A percentile compares a stretch with the other conserved stretches of the same genome.
Evolutionary conservation across 768 basidiomycete species (phyloP).

Genomic region (Suillus bovinus): DNA sequence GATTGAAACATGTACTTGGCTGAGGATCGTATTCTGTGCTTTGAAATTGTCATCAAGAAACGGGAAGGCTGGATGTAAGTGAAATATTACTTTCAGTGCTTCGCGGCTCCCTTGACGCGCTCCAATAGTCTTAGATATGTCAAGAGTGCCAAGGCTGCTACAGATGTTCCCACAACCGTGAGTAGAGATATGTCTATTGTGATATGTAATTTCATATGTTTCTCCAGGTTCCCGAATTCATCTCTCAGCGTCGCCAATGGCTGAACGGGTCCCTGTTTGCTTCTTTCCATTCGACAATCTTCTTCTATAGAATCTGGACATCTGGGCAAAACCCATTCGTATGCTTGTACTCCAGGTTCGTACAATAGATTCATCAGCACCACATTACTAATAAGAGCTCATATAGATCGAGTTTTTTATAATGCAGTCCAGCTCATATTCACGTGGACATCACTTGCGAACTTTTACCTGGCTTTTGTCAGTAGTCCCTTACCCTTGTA

Average conservation of each 20-base stretch:
- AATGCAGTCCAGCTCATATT: slow-evolving; percentile 88
- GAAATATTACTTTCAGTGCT: neutral
- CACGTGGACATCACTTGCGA: slow-evolving; percentile 92
- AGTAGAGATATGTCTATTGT: slow-evolving; percentile 15
- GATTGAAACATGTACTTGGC: slow-evolving; percentile 93
- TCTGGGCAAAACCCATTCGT: slow-evolving; percentile 90
- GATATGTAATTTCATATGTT: slow-evolving; percentile 4
- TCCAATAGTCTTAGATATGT: slow-evolving; percentile 75
- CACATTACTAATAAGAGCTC: slow-evolving; percentile 1
- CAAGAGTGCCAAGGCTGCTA: slow-evolving; percentile 91
- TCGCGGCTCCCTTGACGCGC: neutral
- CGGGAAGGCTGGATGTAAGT: slow-evolving; percentile 78
- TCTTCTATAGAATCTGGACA: slow-evolving; percentile 85
- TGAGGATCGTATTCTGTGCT: slow-evolving; percentile 89
- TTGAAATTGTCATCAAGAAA: slow-evolving; percentile 92
- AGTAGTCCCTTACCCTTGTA: slow-evolving; percentile 34
- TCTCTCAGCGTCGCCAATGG: slow-evolving; percentile 90
- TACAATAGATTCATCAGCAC: slow-evolving; percentile 1
- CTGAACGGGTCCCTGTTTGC: slow-evolving; percentile 91
- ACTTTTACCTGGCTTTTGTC: slow-evolving; percentile 92
- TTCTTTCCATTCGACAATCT: slow-evolving; percentile 88
- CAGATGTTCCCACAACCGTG: slow-evolving; percentile 87
- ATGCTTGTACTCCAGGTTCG: slow-evolving; percentile 67
- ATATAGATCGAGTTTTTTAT: slow-evolving; percentile 82
- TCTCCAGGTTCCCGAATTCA: slow-evolving; percentile 80